Evolutionary conservation across 306 rosid species (phyloP).

Genomic region (Casuarina equisetifolia): DNA sequence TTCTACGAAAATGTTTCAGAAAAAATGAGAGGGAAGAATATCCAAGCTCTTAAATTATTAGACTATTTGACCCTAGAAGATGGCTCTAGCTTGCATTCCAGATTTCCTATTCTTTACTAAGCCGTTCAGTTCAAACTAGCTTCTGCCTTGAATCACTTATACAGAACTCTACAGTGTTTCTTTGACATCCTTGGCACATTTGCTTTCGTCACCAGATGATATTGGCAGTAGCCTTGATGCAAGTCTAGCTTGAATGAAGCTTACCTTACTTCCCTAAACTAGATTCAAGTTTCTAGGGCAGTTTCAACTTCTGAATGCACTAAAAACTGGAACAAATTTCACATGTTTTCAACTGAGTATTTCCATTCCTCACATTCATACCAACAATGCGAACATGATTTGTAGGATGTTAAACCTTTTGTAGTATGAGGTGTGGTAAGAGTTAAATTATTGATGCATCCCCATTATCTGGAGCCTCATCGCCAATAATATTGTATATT

Average conservation of each 20-base stretch:
- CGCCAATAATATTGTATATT: background rate
- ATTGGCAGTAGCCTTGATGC: background rate
- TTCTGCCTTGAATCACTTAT: background rate
- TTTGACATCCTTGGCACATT: background rate
- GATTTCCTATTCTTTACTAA: background rate
- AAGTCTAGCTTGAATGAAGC: background rate
- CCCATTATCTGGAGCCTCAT: background rate
- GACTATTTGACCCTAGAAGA: background rate
- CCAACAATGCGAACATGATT: background rate
- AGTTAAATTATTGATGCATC: background rate
- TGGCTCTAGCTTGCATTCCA: background rate
- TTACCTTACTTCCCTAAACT: background rate
- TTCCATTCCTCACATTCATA: background rate
- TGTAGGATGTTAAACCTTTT: background rate
- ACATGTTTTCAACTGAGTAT: background rate
- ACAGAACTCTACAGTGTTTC: background rate
- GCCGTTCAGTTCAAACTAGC: background rate
- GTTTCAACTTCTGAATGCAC: background rate
- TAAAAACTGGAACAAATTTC: background rate
- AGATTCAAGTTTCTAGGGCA: background rate
- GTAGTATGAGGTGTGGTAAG: background rate
- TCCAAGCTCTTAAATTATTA: background rate
- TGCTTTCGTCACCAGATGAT: background rate
- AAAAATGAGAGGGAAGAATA: background rate
- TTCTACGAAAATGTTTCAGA: background rate